These are phyloP conservation scores for Colletotrichum lindemuthianum DNA, from an alignment of 2,329 filamentous ascomycete genomes.

Conservation along the genomic window DNA sequence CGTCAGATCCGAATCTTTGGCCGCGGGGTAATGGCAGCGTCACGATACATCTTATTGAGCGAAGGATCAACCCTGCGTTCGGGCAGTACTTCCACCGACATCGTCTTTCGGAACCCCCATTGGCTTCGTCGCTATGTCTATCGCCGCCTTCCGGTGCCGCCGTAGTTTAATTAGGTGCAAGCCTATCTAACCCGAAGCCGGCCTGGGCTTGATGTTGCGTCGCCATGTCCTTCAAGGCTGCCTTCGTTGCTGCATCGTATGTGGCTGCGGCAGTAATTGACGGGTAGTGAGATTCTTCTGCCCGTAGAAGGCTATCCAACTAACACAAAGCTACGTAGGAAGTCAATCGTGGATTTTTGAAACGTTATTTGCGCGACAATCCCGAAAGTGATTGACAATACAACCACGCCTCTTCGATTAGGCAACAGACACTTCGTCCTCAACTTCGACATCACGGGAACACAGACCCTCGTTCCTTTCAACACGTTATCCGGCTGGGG, in stretches of 20 bases:
- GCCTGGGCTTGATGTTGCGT: too few species aligned
- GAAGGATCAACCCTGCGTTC: constrained; percentile 12
- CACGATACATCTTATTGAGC: neutral
- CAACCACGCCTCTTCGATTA: constrained; percentile 49
- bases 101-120: neutral
- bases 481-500: constrained; percentile 58
- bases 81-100: constrained; percentile 11
- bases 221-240: neutral
- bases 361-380: constrained; percentile 5
- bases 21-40: neutral
- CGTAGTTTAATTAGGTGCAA: too few species aligned
- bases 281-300: neutral
- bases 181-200: too few species aligned
- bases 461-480: constrained; percentile 56
- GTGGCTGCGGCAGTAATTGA: constrained; percentile 1
- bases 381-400: neutral
- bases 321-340: neutral
- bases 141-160: too few species aligned
- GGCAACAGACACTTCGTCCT: constrained; percentile 62
- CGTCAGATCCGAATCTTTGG: too few species aligned
- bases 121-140: too few species aligned
- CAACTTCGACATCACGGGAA: constrained; percentile 55
- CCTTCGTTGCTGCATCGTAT: neutral
- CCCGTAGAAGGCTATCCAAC: too few species aligned
- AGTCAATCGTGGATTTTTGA: neutral